phyloP scores from a whole-genome alignment of 2,329 filamentous ascomycete species.

The Venturiaceae sp. region DNA sequence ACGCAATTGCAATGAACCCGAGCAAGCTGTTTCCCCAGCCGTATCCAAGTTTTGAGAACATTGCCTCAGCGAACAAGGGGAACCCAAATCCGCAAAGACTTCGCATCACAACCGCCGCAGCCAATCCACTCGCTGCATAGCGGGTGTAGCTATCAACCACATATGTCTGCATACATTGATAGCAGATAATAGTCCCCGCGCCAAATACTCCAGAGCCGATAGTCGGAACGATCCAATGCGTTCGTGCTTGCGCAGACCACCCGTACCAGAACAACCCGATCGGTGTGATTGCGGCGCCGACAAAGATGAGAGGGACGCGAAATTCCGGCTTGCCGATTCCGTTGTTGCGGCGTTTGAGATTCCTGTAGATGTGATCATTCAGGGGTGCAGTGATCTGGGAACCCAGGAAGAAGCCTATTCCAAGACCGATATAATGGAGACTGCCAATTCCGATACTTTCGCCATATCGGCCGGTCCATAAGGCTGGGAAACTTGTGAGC shows the following conservation, averaged over 20 bases:
- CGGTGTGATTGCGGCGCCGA: constrained; percentile 42
- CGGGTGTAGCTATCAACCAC: constrained; percentile 35
- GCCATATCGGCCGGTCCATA: constrained; percentile 47
- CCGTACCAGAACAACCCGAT: constrained; percentile 48
- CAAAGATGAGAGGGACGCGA: constrained; percentile 49
- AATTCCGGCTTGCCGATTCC: constrained; percentile 42
- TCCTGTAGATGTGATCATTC: constrained; percentile 41
- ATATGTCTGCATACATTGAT: constrained; percentile 34
- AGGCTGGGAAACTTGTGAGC: constrained; percentile 48
- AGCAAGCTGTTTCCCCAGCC: constrained; percentile 32
- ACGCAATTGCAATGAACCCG: constrained; percentile 22
- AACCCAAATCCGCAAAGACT: constrained; percentile 28
- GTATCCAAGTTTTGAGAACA: constrained; percentile 29
- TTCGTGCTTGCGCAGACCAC: constrained; percentile 40
- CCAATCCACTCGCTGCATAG: constrained; percentile 35
- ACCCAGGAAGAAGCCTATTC: constrained; percentile 48
- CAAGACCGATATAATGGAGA: constrained; percentile 54
- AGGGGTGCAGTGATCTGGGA: constrained; percentile 32
- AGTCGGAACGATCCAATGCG: constrained; percentile 46
- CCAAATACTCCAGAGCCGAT: constrained; percentile 42
- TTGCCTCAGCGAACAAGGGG: constrained; percentile 31
- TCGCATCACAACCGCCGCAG: constrained; percentile 31
- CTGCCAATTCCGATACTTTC: constrained; percentile 49
- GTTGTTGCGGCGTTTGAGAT: constrained; percentile 35
- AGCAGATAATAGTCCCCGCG: constrained; percentile 33